Base-by-base conservation (phyloP, 306 rosid species). In the Vicia sativa region DNA sequence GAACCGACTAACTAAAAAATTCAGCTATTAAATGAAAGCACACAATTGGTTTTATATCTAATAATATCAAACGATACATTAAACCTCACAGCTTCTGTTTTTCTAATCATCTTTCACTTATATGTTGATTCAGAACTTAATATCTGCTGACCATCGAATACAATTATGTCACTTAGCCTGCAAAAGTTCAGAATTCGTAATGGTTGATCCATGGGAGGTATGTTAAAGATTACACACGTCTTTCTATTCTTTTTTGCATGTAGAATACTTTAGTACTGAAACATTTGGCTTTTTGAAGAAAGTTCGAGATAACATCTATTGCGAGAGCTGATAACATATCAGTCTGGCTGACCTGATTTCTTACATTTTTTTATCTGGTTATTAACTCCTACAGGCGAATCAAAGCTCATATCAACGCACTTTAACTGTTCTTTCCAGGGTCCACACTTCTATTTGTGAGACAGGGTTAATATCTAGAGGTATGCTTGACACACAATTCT, bases 151-250 rank as follows among this genome's bases (percentile, higher is more conserved):
- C 59, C 95, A 87, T 65, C 89, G 92, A 49, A 45, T 88, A 80
- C 81, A 15, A 52, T 68, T 93, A 60, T 90, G 96, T 70, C 59
- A 76, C 58, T 83, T 82, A 58, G 95, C 96, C 63, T 84, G 97
- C 75, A 77, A 74, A 80, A 85, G 83, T 84, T 93, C 97, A 31
- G 84, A 83, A 6, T 90, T 86, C 72, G 26, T 90, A 71, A 93
- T 90, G 97, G 96, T 90, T 74, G 99, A 93, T 84, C 91, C 87
- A 37, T 93, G 99, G 97, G 99, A 93, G 90, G 97, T 90, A 85
- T 45, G 6, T 44, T 61, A 44, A 53, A 15, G 35, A 18, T 39
- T 50, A 12, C 48, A 23, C 56, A 2, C 3, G 10, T n/a, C 3
- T 43, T 3, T 50, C 49, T 9, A 29, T 69, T 62, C 43, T 28